Conservation (phyloP, 148 eudicot species). For the Silene conica region DNA sequence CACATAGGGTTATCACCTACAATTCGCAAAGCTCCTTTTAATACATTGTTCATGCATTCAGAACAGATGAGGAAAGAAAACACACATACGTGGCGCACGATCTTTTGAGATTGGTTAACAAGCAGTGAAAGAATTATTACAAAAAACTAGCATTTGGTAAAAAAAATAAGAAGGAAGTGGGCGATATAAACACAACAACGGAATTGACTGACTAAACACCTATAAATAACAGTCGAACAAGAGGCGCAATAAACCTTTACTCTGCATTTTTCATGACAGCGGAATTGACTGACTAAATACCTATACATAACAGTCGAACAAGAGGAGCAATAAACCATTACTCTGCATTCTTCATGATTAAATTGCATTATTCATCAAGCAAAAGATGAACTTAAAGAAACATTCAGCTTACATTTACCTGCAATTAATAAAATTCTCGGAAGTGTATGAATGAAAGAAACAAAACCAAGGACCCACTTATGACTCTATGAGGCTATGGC, state of each 20-base stretch:
- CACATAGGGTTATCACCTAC: constrained; percentile 96
- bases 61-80: background rate
- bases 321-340: no score
- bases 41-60: background rate
- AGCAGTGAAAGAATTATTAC: background rate
- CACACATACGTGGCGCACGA: background rate
- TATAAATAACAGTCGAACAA: no score
- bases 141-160: background rate
- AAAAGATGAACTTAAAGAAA: background rate
- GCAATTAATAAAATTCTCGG: background rate
- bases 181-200: background rate
- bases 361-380: background rate
- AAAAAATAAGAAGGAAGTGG: background rate
- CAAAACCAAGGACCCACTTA: background rate
- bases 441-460: background rate
- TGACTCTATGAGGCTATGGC: background rate
- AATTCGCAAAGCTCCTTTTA: constrained; percentile 19
- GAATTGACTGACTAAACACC: background rate
- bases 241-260: no score
- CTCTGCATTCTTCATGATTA: background rate
- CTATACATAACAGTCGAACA: no score
- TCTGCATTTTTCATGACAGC: no score
- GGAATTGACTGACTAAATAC: background rate
- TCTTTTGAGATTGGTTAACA: background rate
- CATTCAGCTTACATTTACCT: background rate